A percentile compares a stretch with the other conserved stretches of the same genome.
phyloP scores from a whole-genome alignment of 176 grass and related monocot genomes.

The Triticum aestivum region IWGSC_CS_RefSeq_v2.1 NC_057798.1:225285571-225286070 shows the following conservation, averaged over 20 bases:
- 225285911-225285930: neutral
- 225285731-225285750: neutral
- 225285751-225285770: neutral
- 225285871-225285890: neutral
- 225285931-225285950: neutral
- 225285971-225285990: neutral
- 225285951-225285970: neutral
- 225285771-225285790: too few species aligned
- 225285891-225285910: neutral
- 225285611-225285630: neutral
- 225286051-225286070: neutral
- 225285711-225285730: neutral
- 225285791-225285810: too few species aligned
- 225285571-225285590: too few species aligned
- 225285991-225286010: neutral
- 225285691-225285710: neutral
- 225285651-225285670: constrained; percentile 21
- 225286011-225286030: neutral
- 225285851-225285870: neutral
- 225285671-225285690: neutral
- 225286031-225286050: neutral
- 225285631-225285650: constrained; percentile 12
- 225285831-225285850: neutral
- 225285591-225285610: neutral
- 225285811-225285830: too few species aligned